Percentiles rank a stretch among this genome's conserved stretches.
These are phyloP conservation scores for Pterocarpus macrocarpus DNA, from an alignment of 306 rosid species.

Conservation along the genomic window DNA sequence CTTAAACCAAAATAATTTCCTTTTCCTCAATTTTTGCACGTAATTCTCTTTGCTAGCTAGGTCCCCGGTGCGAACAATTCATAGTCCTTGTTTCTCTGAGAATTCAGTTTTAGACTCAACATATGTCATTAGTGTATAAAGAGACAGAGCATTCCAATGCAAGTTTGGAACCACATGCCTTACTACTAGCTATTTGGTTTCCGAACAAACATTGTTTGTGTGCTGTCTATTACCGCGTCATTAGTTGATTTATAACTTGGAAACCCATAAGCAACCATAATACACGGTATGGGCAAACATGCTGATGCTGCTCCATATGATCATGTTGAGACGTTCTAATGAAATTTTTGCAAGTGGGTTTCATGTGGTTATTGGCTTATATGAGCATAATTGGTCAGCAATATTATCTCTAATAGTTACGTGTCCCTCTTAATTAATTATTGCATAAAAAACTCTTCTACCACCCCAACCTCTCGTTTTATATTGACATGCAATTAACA, in stretches of 20 bases:
- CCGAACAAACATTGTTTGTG: too few relatives aligned
- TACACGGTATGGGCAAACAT: slow-evolving; percentile 32
- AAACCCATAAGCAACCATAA: too few relatives aligned
- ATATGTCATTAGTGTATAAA: slow-evolving; percentile 14
- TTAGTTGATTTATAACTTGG: neutral
- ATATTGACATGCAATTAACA: slow-evolving; percentile 22
- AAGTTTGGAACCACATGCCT: slow-evolving; percentile 21
- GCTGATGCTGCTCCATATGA: neutral
- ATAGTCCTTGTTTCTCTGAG: neutral
- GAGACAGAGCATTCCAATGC: neutral
- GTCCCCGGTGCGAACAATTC: neutral
- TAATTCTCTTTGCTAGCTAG: too few relatives aligned
- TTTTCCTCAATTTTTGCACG: too few relatives aligned
- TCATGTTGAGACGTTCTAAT: slow-evolving; percentile 5
- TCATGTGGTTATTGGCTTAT: slow-evolving; percentile 18
- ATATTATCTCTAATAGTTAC: slow-evolving; percentile 17
- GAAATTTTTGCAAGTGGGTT: neutral
- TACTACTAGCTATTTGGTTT: neutral
- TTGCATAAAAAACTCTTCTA: slow-evolving; percentile 3
- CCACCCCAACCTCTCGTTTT: slow-evolving; percentile 3
- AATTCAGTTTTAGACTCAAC: slow-evolving; percentile 20
- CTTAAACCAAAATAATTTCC: too few relatives aligned
- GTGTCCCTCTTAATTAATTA: neutral
- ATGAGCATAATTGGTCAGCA: neutral
- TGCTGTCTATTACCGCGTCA: neutral